A percentile compares a stretch with the other conserved stretches of the same genome.
phyloP scores from a whole-genome alignment of 352 stramenopile genomes.

The Globisporangium iwayamae region DNA sequence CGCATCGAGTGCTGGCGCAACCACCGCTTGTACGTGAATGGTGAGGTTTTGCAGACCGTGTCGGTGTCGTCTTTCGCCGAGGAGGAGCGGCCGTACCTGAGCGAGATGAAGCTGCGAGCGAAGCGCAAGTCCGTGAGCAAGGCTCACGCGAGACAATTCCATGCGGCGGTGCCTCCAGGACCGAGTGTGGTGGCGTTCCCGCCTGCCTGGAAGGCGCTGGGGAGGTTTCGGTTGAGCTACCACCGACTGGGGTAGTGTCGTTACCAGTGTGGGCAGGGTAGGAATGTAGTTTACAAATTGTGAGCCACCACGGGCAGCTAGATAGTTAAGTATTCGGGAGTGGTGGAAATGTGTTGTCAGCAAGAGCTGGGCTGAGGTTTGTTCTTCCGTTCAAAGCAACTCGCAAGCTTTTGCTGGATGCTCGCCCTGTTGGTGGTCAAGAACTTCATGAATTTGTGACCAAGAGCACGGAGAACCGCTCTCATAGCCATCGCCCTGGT shows the following conservation, averaged over 20 bases:
- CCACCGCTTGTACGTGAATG: constrained; percentile 38
- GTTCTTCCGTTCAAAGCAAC: too few relatives aligned
- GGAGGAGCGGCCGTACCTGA: constrained; percentile 38
- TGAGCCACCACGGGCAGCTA: background rate
- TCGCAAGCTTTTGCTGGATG: too few relatives aligned
- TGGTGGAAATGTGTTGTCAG: background rate
- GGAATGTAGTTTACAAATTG: background rate
- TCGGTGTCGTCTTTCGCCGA: constrained; percentile 23
- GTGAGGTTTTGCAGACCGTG: constrained; percentile 41
- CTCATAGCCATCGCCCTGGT: too few relatives aligned
- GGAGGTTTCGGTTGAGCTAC: constrained; percentile 37
- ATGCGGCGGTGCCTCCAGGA: constrained; percentile 1
- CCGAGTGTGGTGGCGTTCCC: background rate
- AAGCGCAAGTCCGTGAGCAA: constrained; percentile 42
- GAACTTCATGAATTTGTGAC: too few relatives aligned
- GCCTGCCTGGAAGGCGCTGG: constrained; percentile 26
- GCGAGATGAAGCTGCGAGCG: constrained; percentile 43
- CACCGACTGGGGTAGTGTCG: constrained; percentile 1
- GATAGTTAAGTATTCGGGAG: background rate
- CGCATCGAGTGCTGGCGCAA: constrained; percentile 40
- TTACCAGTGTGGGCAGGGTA: background rate
- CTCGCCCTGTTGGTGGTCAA: too few relatives aligned
- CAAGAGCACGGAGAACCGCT: too few relatives aligned
- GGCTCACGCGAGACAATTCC: constrained; percentile 17
- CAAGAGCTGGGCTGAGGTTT: too few relatives aligned